Evolutionary conservation across 164 flowering plant genomes (phyloP), one percentile per base, ranked within the genome.

Genomic region (Taxillus chinensis): DNA sequence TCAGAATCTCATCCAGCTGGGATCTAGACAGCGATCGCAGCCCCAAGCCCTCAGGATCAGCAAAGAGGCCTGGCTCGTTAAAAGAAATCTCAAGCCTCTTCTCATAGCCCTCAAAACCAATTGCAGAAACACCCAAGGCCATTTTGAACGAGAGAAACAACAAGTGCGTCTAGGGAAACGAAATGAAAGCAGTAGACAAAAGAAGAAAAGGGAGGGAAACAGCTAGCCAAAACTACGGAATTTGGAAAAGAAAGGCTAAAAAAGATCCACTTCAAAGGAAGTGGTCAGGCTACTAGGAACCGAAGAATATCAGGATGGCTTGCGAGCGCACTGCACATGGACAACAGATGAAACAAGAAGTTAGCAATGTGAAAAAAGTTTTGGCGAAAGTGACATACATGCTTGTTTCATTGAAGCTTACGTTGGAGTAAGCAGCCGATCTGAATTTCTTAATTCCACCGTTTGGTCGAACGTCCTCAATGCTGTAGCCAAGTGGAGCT

Each of bases 341-440:
- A 57, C 37, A 57, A 40, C 13, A 57, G 59, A 37, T 5, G 14
- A 9, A n/a, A 57, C 27, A 40, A 5, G 11, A 17, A 40, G 59
- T 38, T 37, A 38, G 59, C 13, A 57, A 5, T 48, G 51, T 11
- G 27, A 27, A 27, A 27, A 27, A 27, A 27, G 27, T 27, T 27
- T 27, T 0, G 27, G 27, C 27, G 0, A 27, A 27, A 27, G 27
- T 27, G 27, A 27, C 27, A 27, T 27, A 27, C 2, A 27, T 0
- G 27, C 27, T 27, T 27, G 27, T 27, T 27, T 27, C 3, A 13
- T 10, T 5, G 11, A 14, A 40, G 37, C 41, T 37, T 38, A 57
- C 59, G 59, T 57, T 57, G 59, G 59, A 57, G 59, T 57, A 57
- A 40, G 59, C 59, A 57, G 59, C 41, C 4, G 41, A 37, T 57